Base-by-base conservation (phyloP, 306 rosid species). In the Castanospermum australe region DNA sequence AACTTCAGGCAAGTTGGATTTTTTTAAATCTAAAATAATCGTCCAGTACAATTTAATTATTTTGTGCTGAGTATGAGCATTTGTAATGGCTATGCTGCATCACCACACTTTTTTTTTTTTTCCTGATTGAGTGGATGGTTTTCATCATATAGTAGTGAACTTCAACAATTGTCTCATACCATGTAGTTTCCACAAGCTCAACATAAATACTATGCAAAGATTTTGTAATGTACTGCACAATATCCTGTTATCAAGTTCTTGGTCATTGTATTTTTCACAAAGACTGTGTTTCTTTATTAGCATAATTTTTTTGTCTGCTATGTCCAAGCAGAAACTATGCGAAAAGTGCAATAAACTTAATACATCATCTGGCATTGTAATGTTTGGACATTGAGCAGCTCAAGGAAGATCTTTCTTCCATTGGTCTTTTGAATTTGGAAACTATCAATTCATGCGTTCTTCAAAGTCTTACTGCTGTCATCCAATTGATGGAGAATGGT, bases 401-500 rank as follows among this genome's bases (percentile, higher is more conserved):
- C 30, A 36, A 36, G 8, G 48, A 63, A 6, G 70, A 63, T 18
- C 28, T 10, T 63, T 63, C 25, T 28, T 28, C 32, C 2, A 39
- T 33, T 63, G 70, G 70, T 63, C 70, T 63, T 63, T 36, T 36
- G 28, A 35, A 63, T 63, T 36, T 63, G 48, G 70, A 63, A 24
- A 18, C 17, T 4, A n/a, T 36, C 47, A 63, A 63, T 63, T 63
- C 48, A 14, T 39, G 45, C 20, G 17, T 63, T 48, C 70, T 63
- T 36, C 47, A 48, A 35, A 36, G 48, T n/a, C 48, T 63, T 36
- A 8, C 70, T 63, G 25, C 48, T n/a, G 48, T 6, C 48, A 63
- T 63, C 70, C 30, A n/a, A n/a, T 63, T 63, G 50, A 7, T 63
- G 45, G 70, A 63, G 25, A 36, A 17, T 36, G 47, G 11, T n/a